phyloP scores from a whole-genome alignment of 192 early-diverging fungal species.

The Phycomyces blakesleeanus region DNA sequence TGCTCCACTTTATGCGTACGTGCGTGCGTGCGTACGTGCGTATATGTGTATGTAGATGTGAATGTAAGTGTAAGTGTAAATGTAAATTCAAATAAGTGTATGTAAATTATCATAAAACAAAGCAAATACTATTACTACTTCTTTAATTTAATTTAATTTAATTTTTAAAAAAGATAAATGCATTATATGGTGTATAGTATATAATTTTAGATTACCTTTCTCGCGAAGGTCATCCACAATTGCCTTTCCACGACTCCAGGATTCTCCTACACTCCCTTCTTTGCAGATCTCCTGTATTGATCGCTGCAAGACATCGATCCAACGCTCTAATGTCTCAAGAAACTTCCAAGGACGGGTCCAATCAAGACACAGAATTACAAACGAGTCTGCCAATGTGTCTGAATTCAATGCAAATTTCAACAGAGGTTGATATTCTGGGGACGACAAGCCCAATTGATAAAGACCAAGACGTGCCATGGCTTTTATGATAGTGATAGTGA shows the following conservation, averaged over 20 bases:
- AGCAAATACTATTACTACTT: too few relatives aligned
- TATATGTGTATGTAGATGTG: too few relatives aligned
- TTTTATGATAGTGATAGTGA: too few relatives aligned
- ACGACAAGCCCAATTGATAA: slow-evolving; percentile 74
- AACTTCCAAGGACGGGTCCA: slow-evolving; percentile 90
- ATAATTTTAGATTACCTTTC: too few relatives aligned
- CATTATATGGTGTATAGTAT: too few relatives aligned
- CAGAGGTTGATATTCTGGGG: slow-evolving; percentile 62
- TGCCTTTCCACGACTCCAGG: slow-evolving; percentile 64
- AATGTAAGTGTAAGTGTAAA: too few relatives aligned
- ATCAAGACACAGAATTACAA: slow-evolving; percentile 81
- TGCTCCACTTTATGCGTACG: slow-evolving; percentile 64
- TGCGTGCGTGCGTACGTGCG: too few relatives aligned
- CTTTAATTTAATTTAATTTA: too few relatives aligned
- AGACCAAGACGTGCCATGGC: slow-evolving; percentile 70
- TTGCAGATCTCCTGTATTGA: slow-evolving; percentile 52
- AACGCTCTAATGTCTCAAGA: slow-evolving; percentile 73
- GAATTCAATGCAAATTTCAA: slow-evolving; percentile 69
- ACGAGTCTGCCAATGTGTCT: slow-evolving; percentile 55
- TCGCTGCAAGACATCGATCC: slow-evolving; percentile 66
- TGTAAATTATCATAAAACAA: too few relatives aligned
- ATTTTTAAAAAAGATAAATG: too few relatives aligned
- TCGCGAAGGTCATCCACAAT: slow-evolving; percentile 69
- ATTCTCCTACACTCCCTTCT: slow-evolving; percentile 42
- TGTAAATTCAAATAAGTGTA: too few relatives aligned